These are phyloP conservation scores for Acanthamoeba culbertsoni DNA, from an alignment of 208 protist genomes.

Conservation along the genomic window DNA sequence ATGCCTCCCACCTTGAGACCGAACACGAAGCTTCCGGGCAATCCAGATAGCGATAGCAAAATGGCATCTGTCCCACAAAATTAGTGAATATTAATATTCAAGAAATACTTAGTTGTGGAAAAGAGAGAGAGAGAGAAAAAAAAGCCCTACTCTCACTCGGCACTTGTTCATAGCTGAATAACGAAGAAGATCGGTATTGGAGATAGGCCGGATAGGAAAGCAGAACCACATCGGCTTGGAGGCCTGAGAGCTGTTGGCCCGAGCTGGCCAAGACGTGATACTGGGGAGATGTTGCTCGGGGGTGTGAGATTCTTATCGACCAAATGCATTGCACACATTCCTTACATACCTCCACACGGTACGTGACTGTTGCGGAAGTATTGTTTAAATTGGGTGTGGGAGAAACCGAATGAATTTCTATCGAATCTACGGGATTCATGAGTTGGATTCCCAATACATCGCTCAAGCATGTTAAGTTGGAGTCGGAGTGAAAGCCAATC, in stretches of 20 bases:
- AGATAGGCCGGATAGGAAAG: background rate
- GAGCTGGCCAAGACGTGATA: no score
- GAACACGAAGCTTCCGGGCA: background rate
- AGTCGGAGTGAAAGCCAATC: background rate
- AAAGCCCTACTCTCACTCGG: background rate
- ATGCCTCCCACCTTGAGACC: background rate
- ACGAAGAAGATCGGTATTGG: background rate
- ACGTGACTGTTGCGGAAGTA: background rate
- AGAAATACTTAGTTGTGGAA: background rate
- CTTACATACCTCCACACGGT: background rate
- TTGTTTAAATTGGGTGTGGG: background rate
- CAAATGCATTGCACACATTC: no score
- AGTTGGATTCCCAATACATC: background rate
- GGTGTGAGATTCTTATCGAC: no score
- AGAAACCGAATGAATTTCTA: no score
- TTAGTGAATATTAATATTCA: background rate
- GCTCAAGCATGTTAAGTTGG: background rate
- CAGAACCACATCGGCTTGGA: background rate
- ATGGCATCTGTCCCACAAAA: background rate
- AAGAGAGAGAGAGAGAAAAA: background rate
- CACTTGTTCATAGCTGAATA: background rate
- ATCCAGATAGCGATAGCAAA: background rate
- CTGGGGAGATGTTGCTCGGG: no score
- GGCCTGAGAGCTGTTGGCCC: background rate
- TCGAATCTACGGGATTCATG: background rate